Conservation (phyloP, 2,329 filamentous ascomycete genomes). For the Cyphellophora attinorum region DNA sequence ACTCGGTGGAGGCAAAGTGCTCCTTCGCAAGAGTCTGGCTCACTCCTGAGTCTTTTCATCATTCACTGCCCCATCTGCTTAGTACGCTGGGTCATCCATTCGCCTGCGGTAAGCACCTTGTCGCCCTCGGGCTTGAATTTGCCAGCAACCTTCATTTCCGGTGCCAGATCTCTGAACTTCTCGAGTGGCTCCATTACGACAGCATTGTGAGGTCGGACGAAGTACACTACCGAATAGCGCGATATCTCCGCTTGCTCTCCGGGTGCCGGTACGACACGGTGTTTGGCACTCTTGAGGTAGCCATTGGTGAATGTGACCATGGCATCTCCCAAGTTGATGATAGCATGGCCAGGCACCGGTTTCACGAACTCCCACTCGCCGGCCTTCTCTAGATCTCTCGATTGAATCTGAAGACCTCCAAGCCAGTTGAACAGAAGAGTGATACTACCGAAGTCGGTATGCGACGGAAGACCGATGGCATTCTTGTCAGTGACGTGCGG, state of each 20-base stretch:
- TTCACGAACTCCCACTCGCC: conserved; percentile 36
- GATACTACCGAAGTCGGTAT: conserved; percentile 25
- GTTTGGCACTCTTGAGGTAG: conserved; percentile 30
- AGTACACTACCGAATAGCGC: conserved; percentile 48
- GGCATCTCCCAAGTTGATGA: conserved; percentile 26
- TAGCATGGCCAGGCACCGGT: conserved; percentile 26
- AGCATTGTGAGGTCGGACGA: conserved; percentile 40
- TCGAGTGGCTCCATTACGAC: conserved; percentile 24
- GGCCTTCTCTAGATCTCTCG: conserved; percentile 23
- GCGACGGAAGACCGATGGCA: conserved; percentile 14
- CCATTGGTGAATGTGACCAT: conserved; percentile 36
- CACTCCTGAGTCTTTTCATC: too few species aligned
- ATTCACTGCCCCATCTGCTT: conserved; percentile 13
- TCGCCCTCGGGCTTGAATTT: conserved; percentile 19
- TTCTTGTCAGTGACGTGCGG: conserved; percentile 16
- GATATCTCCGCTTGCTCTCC: conserved; percentile 34
- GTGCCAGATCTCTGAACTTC: conserved; percentile 22
- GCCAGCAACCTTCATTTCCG: conserved; percentile 25
- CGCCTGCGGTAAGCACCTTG: conserved; percentile 26
- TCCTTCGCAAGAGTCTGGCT: neutral
- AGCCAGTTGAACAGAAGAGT: conserved; percentile 23
- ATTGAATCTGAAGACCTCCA: conserved; percentile 22
- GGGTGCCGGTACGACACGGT: conserved; percentile 42
- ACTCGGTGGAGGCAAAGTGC: neutral
- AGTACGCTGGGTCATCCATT: conserved; percentile 29